These are phyloP conservation scores for Penicillium hordei DNA, from an alignment of 2,329 filamentous ascomycete genomes.

Conservation along the genomic window DNA sequence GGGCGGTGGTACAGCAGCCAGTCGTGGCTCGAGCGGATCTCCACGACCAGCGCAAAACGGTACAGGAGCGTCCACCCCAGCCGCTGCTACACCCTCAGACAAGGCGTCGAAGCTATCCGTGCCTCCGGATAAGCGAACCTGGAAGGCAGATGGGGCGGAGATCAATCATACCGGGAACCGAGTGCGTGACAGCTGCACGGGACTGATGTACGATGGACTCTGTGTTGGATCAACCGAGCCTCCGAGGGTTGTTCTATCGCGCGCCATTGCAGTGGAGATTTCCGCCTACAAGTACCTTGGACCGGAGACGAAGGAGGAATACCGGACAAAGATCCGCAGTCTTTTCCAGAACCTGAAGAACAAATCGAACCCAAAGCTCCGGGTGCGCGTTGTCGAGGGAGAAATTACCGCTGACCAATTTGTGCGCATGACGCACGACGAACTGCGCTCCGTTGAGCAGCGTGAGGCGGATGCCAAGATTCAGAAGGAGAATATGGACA, in stretches of 20 bases:
- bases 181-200: constrained; percentile 80
- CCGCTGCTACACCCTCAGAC: constrained; percentile 46
- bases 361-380: constrained; percentile 77
- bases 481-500: constrained; percentile 92
- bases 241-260: constrained; percentile 65
- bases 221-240: constrained; percentile 63
- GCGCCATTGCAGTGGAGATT: constrained; percentile 70
- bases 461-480: constrained; percentile 72
- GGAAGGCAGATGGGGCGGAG: constrained; percentile 77
- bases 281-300: constrained; percentile 71
- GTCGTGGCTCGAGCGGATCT: constrained; percentile 40
- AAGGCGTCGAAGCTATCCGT: constrained; percentile 56
- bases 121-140: constrained; percentile 73
- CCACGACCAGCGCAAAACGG: constrained; percentile 53
- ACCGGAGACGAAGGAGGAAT: constrained; percentile 68
- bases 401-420: constrained; percentile 72
- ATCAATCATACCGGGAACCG: constrained; percentile 71
- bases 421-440: constrained; percentile 82
- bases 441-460: constrained; percentile 85
- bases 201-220: constrained; percentile 90
- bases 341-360: constrained; percentile 95
- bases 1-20: constrained; percentile 39
- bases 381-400: constrained; percentile 71
- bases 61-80: constrained; percentile 51
- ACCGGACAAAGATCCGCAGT: constrained; percentile 85